Conservation (phyloP, 2,329 filamentous ascomycete species). For the Pyricularia sp. region DNA sequence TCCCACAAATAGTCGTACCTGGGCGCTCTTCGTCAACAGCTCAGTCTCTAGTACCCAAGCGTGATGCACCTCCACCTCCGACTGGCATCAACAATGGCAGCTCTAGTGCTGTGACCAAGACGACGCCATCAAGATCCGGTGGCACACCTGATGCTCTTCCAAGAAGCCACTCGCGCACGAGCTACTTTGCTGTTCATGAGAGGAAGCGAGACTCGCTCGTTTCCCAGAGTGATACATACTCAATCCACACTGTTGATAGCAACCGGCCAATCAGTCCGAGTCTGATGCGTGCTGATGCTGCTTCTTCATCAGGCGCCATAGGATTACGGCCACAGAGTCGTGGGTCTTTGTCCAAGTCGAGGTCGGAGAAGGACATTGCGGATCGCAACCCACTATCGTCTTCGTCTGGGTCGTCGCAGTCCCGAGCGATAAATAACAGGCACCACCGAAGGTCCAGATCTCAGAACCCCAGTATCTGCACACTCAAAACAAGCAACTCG, state of each 20-base stretch:
- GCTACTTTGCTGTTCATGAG: conserved; percentile 38
- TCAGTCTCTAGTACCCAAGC: conserved; percentile 15
- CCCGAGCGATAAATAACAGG: conserved; percentile 9
- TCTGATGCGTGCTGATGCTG: neutral
- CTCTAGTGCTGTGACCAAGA: neutral
- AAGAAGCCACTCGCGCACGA: conserved; percentile 30
- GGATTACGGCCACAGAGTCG: neutral
- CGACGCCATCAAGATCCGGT: neutral
- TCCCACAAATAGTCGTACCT: conserved; percentile 31
- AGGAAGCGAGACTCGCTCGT: conserved; percentile 38
- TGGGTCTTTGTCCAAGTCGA: conserved; percentile 11
- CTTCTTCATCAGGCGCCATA: neutral
- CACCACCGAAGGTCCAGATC: conserved; percentile 18
- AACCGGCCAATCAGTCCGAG: conserved; percentile 30
- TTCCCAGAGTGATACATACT: conserved; percentile 42
- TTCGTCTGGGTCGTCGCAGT: neutral
- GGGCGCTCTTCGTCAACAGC: conserved; percentile 16
- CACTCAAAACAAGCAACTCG: conserved; percentile 41
- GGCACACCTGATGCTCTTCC: conserved; percentile 10
- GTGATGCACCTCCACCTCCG: conserved; percentile 14
- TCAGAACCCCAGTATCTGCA: conserved; percentile 42
- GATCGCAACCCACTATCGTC: conserved; percentile 5
- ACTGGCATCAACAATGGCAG: neutral
- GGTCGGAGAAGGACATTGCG: conserved; percentile 20
- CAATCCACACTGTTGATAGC: conserved; percentile 32